Percentiles rank a stretch among this genome's conserved stretches.
Evolutionary conservation across 768 basidiomycete genomes (phyloP).

Genomic region (Boletus insuetus): DNA sequence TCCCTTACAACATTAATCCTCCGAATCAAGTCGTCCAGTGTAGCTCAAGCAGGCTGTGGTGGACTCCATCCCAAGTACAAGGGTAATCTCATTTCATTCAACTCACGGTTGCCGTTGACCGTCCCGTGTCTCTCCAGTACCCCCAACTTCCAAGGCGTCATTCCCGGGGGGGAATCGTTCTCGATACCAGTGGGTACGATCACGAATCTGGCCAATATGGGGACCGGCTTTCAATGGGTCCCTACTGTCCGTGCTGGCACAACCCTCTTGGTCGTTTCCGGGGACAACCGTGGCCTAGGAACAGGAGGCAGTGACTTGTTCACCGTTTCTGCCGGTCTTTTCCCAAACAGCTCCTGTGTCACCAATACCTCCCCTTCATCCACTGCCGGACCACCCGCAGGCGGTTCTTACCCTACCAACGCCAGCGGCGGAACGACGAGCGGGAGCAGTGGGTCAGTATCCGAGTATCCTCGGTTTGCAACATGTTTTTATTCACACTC

Average conservation of each 20-base stretch:
- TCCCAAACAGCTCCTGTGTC: slow-evolving; percentile 54
- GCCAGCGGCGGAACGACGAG: slow-evolving; percentile 35
- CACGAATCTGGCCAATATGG: slow-evolving; percentile 41
- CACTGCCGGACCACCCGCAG: slow-evolving; percentile 73
- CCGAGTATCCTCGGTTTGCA: background rate
- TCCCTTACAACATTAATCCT: slow-evolving; percentile 61
- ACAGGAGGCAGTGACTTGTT: slow-evolving; percentile 61
- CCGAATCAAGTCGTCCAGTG: slow-evolving; percentile 67
- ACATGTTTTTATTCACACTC: background rate
- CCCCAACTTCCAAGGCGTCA: slow-evolving; percentile 65
- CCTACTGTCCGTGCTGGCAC: slow-evolving; percentile 63
- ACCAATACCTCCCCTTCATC: slow-evolving; percentile 65
- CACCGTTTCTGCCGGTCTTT: slow-evolving; percentile 51
- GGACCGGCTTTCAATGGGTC: slow-evolving; percentile 70
- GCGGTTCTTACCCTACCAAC: slow-evolving; percentile 65
- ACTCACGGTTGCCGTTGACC: background rate
- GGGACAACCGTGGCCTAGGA: slow-evolving; percentile 66
- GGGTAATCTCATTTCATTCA: slow-evolving; percentile 41
- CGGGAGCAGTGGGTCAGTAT: slow-evolving; percentile 26
- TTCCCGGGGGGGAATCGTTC: slow-evolving; percentile 80
- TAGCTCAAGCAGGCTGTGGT: slow-evolving; percentile 59
- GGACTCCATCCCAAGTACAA: slow-evolving; percentile 49
- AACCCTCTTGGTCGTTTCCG: slow-evolving; percentile 62
- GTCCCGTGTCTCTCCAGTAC: slow-evolving; percentile 35
- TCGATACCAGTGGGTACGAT: slow-evolving; percentile 51